Conservation (phyloP, 352 stramenopile species). For the Phytophthora rubi region DNA sequence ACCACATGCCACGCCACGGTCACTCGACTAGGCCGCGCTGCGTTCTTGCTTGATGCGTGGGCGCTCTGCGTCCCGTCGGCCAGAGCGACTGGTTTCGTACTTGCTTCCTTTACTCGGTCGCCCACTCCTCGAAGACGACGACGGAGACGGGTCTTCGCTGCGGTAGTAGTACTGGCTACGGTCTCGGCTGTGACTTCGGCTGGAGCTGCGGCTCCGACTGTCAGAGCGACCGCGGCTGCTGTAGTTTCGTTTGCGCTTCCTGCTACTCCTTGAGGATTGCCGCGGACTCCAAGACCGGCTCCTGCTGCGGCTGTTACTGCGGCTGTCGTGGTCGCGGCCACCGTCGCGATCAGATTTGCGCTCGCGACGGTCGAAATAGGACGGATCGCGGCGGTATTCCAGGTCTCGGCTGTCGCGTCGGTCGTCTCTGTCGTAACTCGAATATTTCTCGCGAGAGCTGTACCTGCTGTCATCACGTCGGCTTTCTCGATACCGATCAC, state of each 20-base stretch:
- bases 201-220: conserved; percentile 56
- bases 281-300: conserved; percentile 47
- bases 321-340: conserved; percentile 35
- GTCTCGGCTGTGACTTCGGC: conserved; percentile 48
- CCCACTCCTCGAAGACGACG: conserved; percentile 20
- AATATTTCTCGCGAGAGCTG: conserved; percentile 34
- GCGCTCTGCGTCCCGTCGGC: conserved; percentile 26
- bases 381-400: conserved; percentile 43
- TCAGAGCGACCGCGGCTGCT: conserved; percentile 39
- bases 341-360: conserved; percentile 32
- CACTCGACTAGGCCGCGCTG: conserved; percentile 24
- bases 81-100: conserved; percentile 11
- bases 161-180: conserved; percentile 33
- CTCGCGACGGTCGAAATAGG: conserved; percentile 42
- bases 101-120: conserved; percentile 27
- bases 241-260: conserved; percentile 51
- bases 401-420: conserved; percentile 43
- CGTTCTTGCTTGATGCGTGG: conserved; percentile 43
- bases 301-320: conserved; percentile 44
- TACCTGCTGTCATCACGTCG: conserved; percentile 38
- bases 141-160: conserved; percentile 28
- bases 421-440: conserved; percentile 32
- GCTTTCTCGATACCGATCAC: conserved; percentile 38
- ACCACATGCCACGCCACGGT: not conserved
- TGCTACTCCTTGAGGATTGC: conserved; percentile 30